phyloP scores from a whole-genome alignment of 305 asterid species.

The Solanum chacoense region DNA sequence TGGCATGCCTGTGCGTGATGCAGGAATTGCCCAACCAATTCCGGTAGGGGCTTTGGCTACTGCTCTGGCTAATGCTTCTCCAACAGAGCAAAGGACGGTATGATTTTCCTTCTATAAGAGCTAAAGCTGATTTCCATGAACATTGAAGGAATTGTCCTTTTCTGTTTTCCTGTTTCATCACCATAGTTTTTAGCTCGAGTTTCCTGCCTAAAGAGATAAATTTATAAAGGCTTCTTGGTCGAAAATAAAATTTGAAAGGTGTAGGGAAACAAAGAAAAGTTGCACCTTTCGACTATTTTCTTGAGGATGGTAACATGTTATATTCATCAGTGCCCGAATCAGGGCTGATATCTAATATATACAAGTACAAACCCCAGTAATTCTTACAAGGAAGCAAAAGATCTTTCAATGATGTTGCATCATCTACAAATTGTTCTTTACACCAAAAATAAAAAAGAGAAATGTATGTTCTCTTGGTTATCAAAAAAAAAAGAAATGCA shows the following conservation, averaged over 20 bases:
- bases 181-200: not conserved
- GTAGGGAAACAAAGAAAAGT: not conserved
- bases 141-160: not conserved
- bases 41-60: conserved; percentile 91
- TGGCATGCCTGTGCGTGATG: conserved; percentile 67
- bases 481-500: too few species aligned
- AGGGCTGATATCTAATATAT: not conserved
- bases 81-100: conserved; percentile 82
- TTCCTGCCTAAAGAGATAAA: not conserved
- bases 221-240: not conserved
- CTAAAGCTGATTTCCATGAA: not conserved
- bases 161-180: not conserved
- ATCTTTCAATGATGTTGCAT: not conserved
- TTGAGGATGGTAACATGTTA: not conserved
- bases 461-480: not conserved
- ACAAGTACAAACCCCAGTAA: not conserved
- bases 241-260: not conserved
- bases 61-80: conserved; percentile 93
- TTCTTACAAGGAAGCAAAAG: not conserved
- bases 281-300: not conserved
- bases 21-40: conserved; percentile 49
- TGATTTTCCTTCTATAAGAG: conserved; percentile 7
- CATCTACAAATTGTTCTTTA: not conserved
- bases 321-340: not conserved
- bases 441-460: not conserved